phyloP scores from a whole-genome alignment of 2,329 filamentous ascomycete species.

The Elsinoe perseae region DNA sequence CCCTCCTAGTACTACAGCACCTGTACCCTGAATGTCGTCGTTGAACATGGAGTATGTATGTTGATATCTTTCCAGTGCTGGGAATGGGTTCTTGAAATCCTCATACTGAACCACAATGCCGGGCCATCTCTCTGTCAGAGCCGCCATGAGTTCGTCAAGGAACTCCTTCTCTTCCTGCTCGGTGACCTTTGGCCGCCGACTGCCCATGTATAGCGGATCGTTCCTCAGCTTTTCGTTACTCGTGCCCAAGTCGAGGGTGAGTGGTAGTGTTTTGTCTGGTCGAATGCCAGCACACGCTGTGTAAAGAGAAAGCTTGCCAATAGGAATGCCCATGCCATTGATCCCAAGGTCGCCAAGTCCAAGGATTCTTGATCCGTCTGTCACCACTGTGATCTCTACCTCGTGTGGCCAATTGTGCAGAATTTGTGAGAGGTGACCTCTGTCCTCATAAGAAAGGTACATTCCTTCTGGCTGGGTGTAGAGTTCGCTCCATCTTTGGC shows the following conservation, averaged over 20 bases:
- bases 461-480: constrained; percentile 91
- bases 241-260: constrained; percentile 57
- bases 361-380: constrained; percentile 86
- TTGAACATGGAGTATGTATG: constrained; percentile 93
- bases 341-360: constrained; percentile 92
- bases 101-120: constrained; percentile 84
- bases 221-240: constrained; percentile 57
- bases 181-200: constrained; percentile 71
- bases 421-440: constrained; percentile 79
- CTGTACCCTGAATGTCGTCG: constrained; percentile 86
- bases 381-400: constrained; percentile 94
- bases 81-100: constrained; percentile 96
- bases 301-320: constrained; percentile 93
- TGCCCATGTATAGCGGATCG: constrained; percentile 86
- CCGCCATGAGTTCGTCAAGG: constrained; percentile 95
- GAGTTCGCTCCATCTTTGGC: constrained; percentile 89
- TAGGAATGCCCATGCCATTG: constrained; percentile 95
- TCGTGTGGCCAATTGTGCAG: constrained; percentile 90
- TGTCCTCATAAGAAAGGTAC: constrained; percentile 93
- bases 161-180: constrained; percentile 77
- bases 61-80: constrained; percentile 82
- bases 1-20: constrained; percentile 85
- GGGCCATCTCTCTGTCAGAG: constrained; percentile 69
- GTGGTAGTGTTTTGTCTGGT: constrained; percentile 58
- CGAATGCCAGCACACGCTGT: constrained; percentile 91